phyloP scores from a whole-genome alignment of 1,139 yeast genomes.

The Yamadazyma dendronema region DNA sequence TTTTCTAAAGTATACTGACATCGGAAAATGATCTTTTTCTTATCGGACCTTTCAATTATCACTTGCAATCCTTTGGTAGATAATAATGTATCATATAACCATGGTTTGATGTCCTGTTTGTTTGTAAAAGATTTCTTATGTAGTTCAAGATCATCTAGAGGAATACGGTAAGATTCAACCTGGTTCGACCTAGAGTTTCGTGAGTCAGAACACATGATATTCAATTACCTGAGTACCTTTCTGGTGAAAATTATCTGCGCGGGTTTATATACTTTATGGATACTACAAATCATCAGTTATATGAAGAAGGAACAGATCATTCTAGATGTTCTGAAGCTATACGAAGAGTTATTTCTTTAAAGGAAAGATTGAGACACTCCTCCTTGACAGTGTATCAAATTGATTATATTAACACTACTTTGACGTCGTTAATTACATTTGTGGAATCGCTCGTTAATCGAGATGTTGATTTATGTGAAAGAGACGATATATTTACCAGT shows the following conservation, averaged over 20 bases:
- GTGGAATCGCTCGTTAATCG: conserved; percentile 3
- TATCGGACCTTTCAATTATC: conserved; percentile 69
- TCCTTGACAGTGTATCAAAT: conserved; percentile 10
- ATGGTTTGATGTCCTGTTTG: conserved; percentile 57
- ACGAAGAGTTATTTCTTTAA: neutral
- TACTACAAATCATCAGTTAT: neutral
- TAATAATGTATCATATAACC: conserved; percentile 52
- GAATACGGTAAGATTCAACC: neutral
- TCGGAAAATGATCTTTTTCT: conserved; percentile 59
- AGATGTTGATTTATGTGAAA: neutral
- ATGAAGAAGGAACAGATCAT: neutral
- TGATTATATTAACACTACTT: conserved; percentile 11
- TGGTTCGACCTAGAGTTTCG: too few species aligned
- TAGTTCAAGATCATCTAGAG: conserved; percentile 10
- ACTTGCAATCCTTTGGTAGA: conserved; percentile 53
- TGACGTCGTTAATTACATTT: conserved; percentile 8
- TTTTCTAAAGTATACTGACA: conserved; percentile 44
- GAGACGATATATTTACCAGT: neutral
- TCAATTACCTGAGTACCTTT: too few species aligned
- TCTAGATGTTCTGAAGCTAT: neutral
- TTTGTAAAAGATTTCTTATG: conserved; percentile 13
- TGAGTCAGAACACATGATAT: too few species aligned
- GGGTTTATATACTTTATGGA: neutral
- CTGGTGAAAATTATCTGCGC: neutral
- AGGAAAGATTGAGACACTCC: conserved; percentile 1